Evolutionary conservation across 495 filamentous ascomycete genomes (phyloP), one percentile per base, ranked within the genome.

Genomic region (Penicillium parvum): DNA sequence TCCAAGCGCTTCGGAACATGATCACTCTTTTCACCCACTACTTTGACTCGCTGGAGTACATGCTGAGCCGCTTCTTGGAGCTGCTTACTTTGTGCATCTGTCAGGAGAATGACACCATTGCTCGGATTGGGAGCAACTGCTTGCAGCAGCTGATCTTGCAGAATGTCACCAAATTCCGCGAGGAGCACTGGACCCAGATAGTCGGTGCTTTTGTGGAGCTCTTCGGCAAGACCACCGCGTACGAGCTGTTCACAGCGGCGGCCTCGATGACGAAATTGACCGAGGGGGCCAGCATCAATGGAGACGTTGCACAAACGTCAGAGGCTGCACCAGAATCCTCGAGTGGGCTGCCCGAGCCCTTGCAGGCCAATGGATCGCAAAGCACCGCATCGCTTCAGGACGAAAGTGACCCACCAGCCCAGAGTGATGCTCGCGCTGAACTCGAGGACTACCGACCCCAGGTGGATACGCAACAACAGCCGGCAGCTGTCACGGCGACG

Each of bases 31-130:
- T 99, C 58, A 99, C 92, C 0, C 92, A 99, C 63, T 97, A 96
- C 64, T 99, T 97, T 52, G 88, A 95, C 42, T 77, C 88, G 0
- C 68, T 99, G 18, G 88, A 96, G 61, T 91, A 95, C 60, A 97
- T 99, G 94, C 76, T 99, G 14, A 88, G 95, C 55, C 74, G 91
- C 18, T 96, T 97, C 57, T 71, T 99, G 26, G 90, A 97, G 55
- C 79, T 99, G 7, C 68, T 99, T 1, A 88, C 88, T 3, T 76
- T 97, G 12, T 99, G 92, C 58, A 99, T 99, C 37, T 97, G 91
- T 61, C 92, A 99, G 60, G 92, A 99, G 60, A 99, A 97, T 56
- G 92, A 99, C 60, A 99, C 94, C 0, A 95, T 99, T 39, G 92
- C 92, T 5, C 78, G 94, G 29, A 99, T 99, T 54, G 92, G 92